Evolutionary conservation across 768 basidiomycete genomes (phyloP), one percentile per base, ranked within the genome.

Genomic region (Rhodosporidiobolus odoratus): DNA sequence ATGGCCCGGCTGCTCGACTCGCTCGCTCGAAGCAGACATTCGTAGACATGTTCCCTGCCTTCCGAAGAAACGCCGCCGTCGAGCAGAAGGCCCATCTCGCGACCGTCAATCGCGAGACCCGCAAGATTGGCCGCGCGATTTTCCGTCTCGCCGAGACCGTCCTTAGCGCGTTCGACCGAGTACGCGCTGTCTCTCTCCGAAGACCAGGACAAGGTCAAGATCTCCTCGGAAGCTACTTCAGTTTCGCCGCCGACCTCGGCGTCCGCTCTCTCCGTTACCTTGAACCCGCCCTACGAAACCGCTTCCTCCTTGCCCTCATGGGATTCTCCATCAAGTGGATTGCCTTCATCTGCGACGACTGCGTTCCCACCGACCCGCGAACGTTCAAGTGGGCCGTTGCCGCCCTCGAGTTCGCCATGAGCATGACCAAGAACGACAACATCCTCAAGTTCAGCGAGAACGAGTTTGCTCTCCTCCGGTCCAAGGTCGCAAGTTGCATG

Each of bases 321-420:
- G 88, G 87, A 69, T 85, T 98, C 62, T 92, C 94, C 16, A 97
- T 98, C 75, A 89, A 91, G 19, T 99, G 95, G 95, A 91, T 98
- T 41, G 89, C 92, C 53, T 98, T 99, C 83, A 95, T 98, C 73
- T 96, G 92, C 81, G 93, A 97, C 77, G 91, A 94, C 76, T 99
- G 96, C 81, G 91, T 96, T 75, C 92, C 94, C 13, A 89, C 91
- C 41, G 94, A 98, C 79, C 86, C 92, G 66, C 90, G 88, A 79
- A 98, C 92, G 0, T 99, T 99, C 84, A 89, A 90, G 78, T 98
- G 94, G 94, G 94, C 96, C 13, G 93, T 99, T 62, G 90, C 89
- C 67, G 94, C 96, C 3, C 85, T 99, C 38, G 92, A 96, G 78
- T 97, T 93, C 78, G 88, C 92, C 2, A 86, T 91, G 68, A 85